Conservation (phyloP, 345 rosid genomes). For the Draba incana region DNA sequence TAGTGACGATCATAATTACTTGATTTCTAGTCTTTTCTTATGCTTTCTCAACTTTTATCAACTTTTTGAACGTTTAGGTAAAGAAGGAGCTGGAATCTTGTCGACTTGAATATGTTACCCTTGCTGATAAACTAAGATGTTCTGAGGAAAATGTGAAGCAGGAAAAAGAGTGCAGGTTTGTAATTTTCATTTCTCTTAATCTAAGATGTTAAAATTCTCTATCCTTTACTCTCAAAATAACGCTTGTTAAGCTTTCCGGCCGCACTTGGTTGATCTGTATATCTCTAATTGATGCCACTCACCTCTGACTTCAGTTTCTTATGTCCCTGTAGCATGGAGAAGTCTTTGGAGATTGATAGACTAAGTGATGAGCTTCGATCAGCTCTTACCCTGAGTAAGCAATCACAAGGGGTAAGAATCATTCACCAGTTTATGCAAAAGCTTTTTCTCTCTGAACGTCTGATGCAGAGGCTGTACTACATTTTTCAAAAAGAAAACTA, state of each 20-base stretch:
- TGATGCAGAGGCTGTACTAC: constrained; percentile 21
- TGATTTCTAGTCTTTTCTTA: constrained; percentile 14
- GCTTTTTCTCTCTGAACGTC: constrained; percentile 8
- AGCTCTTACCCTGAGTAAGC: constrained; percentile 46
- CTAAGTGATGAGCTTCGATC: constrained; percentile 49
- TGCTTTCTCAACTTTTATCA: constrained; percentile 4
- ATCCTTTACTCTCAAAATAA: constrained; percentile 1
- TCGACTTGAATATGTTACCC: constrained; percentile 55
- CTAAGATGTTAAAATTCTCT: background rate
- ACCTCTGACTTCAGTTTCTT: constrained; percentile 10
- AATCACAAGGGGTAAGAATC: constrained; percentile 56
- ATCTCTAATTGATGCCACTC: constrained; percentile 5
- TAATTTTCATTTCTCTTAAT: constrained; percentile 15
- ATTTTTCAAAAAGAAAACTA: constrained; percentile 3
- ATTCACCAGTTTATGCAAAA: constrained; percentile 21
- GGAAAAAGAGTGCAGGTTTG: constrained; percentile 69
- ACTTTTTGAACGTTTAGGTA: constrained; percentile 46
- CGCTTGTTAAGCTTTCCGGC: background rate
- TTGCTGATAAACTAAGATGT: constrained; percentile 50
- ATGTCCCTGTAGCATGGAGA: constrained; percentile 52
- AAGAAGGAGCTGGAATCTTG: constrained; percentile 59
- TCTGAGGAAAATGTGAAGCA: constrained; percentile 49
- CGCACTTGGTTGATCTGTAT: constrained; percentile 6
- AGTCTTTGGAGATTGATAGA: constrained; percentile 59
- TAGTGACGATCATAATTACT: background rate